A percentile compares a stretch with the other conserved stretches of the same genome.
Conservation (phyloP, 2,329 filamentous ascomycete species). For the Botryosphaeria dothidea region DNA sequence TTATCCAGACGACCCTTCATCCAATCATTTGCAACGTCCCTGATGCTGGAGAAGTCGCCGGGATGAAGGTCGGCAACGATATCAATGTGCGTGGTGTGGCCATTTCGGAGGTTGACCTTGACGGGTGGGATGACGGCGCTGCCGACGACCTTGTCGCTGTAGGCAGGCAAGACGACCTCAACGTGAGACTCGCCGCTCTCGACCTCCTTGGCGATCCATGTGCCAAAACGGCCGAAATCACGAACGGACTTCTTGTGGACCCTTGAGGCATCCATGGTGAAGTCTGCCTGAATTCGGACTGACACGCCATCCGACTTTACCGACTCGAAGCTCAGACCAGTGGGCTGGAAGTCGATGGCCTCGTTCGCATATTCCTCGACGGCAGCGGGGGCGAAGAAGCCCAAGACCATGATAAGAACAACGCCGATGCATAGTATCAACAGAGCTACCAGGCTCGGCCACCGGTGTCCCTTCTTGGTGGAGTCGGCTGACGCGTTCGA, state of each 20-base stretch:
- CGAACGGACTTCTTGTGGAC: conserved; percentile 72
- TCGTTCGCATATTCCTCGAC: conserved; percentile 85
- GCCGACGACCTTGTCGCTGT: conserved; percentile 74
- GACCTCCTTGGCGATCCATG: conserved; percentile 76
- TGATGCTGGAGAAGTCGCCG: conserved; percentile 75
- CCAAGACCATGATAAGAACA: conserved; percentile 71
- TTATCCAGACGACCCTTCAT: conserved; percentile 73
- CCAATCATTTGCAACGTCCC: conserved; percentile 84
- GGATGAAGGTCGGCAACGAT: conserved; percentile 75
- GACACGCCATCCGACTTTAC: conserved; percentile 77
- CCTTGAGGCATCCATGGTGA: conserved; percentile 75
- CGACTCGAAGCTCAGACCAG: conserved; percentile 79
- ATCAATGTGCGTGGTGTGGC: conserved; percentile 74
- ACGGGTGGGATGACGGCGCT: conserved; percentile 75
- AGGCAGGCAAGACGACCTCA: conserved; percentile 79
- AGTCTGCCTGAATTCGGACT: conserved; percentile 78
- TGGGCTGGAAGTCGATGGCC: conserved; percentile 79
- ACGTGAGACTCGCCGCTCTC: conserved; percentile 73
- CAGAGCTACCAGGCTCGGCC: conserved; percentile 79
- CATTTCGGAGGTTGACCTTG: conserved; percentile 74
- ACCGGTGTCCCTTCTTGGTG: conserved; percentile 54
- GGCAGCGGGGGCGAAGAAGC: conserved; percentile 77
- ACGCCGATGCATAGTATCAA: conserved; percentile 62
- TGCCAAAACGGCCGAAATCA: conserved; percentile 74
- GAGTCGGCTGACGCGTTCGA: conserved; percentile 21